Evolutionary conservation across 2,329 filamentous ascomycete genomes (phyloP), one percentile per base, ranked within the genome.

Genomic region (Neonectria neomacrospora): DNA sequence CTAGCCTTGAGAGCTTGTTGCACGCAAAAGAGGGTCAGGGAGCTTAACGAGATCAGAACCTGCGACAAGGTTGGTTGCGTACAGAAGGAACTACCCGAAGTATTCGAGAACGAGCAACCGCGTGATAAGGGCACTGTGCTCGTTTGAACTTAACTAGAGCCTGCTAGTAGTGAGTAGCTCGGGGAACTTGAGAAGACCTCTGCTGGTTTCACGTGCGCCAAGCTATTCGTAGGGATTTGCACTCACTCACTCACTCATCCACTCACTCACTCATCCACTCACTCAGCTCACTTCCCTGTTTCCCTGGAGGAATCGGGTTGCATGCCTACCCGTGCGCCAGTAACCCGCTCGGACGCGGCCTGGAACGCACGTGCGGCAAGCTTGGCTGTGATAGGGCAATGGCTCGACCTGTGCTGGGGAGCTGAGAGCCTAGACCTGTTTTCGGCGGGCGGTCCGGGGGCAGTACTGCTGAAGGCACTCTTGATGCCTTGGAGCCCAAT

Each of bases 261-360:
- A n/a, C n/a, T n/a, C n/a, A n/a, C n/a, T n/a, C n/a, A n/a, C n/a
- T n/a, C n/a, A n/a, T n/a, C n/a, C n/a, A n/a, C n/a, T n/a, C n/a
- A 5, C 30, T 32, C 23, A 26, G 23, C 23, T 26, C 23, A 26
- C 23, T 26, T 26, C 23, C 23, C 23, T 26, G 23, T 6, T 26
- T 26, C 10, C 30, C 37, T 57, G 16, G 22, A 66, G 58, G 54
- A 60, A 59, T 63, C 32, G 55, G 59, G 59, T 64, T 63, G 34
- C 63, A 64, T 67, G 63, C 63, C 63, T 67, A 51, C 63, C 63
- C 65, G 63, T 57, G 65, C 63, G 50, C 53, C 57, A 45, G 50
- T 30, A 45, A 45, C 20, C 65, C 65, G 63, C 54, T 67, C 47
- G 37, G 44, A 54, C 23, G 53, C 18, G 26, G 22, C 44, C 56